phyloP scores from a whole-genome alignment of 2,329 filamentous ascomycete genomes.

The Bipolaris victoriae region DNA sequence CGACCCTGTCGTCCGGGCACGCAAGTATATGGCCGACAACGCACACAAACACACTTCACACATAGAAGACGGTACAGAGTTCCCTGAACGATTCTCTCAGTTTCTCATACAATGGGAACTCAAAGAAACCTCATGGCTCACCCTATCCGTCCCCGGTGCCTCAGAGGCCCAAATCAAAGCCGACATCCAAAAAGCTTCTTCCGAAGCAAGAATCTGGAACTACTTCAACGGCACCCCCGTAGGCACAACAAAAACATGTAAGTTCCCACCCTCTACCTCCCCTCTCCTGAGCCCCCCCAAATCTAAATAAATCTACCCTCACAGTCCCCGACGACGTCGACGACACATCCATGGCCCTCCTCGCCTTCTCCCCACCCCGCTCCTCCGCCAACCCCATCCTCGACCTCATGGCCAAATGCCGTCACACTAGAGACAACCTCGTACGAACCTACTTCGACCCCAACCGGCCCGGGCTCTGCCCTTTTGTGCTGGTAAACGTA shows the following conservation, averaged over 20 bases:
- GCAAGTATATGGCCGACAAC: slow-evolving; percentile 26
- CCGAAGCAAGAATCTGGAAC: slow-evolving; percentile 31
- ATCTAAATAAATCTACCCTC: no score
- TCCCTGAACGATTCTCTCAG: slow-evolving; percentile 40
- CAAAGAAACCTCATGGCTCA: slow-evolving; percentile 19
- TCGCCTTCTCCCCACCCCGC: slow-evolving; percentile 25
- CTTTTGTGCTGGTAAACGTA: slow-evolving; percentile 44
- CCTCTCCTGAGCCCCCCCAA: no score
- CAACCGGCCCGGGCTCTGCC: slow-evolving; percentile 32
- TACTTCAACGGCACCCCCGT: slow-evolving; percentile 30
- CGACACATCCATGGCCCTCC: slow-evolving; percentile 42
- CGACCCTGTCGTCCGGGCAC: slow-evolving; percentile 28
- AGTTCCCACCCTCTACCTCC: not conserved
- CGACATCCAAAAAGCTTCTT: slow-evolving; percentile 2
- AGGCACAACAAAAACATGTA: slow-evolving; percentile 21
- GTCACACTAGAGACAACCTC: slow-evolving; percentile 49
- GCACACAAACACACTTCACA: slow-evolving; percentile 24
- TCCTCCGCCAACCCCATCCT: slow-evolving; percentile 12
- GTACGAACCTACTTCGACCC: slow-evolving; percentile 47
- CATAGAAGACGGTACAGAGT: slow-evolving; percentile 25
- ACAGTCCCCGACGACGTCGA: slow-evolving; percentile 44
- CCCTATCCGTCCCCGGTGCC: slow-evolving; percentile 7
- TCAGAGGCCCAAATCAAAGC: slow-evolving; percentile 11
- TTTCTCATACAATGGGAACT: slow-evolving; percentile 36
- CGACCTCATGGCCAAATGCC: slow-evolving; percentile 39